A percentile compares a stretch with the other conserved stretches of the same genome.
Evolutionary conservation across 2,329 filamentous ascomycete species (phyloP).

Genomic region (Monosporascus sp.): DNA sequence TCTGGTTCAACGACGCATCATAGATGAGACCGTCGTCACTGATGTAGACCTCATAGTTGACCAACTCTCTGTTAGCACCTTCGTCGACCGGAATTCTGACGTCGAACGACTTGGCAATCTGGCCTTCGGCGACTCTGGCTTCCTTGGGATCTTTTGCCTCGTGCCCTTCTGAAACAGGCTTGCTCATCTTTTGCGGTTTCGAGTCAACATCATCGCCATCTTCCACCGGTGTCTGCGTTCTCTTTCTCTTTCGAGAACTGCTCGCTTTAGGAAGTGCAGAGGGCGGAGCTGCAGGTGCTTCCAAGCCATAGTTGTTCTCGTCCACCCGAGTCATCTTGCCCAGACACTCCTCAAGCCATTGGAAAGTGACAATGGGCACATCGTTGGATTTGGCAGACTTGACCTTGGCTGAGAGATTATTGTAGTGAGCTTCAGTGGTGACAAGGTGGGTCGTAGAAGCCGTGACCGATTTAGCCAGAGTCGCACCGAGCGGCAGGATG

Average conservation of each 20-base stretch:
- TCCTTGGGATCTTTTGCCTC: constrained; percentile 9
- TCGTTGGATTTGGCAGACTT: constrained; percentile 38
- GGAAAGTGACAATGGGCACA: constrained; percentile 50
- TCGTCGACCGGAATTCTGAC: constrained; percentile 47
- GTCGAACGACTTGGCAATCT: constrained; percentile 41
- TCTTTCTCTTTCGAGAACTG: constrained; percentile 17
- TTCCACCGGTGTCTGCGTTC: constrained; percentile 12
- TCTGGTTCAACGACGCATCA: constrained; percentile 75
- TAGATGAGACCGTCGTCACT: constrained; percentile 62
- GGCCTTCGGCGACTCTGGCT: constrained; percentile 31
- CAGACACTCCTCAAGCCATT: constrained; percentile 59
- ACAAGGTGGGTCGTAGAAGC: constrained; percentile 51
- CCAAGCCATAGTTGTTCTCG: constrained; percentile 26
- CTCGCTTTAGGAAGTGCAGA: constrained; percentile 7
- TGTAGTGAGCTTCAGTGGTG: constrained; percentile 46
- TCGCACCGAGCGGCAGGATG: constrained; percentile 44
- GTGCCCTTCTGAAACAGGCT: constrained; percentile 19
- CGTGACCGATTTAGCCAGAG: constrained; percentile 40
- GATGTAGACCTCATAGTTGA: constrained; percentile 54
- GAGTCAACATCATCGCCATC: constrained; percentile 18
- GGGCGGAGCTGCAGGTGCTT: constrained; percentile 4
- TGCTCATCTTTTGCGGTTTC: constrained; percentile 27
- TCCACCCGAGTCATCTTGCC: constrained; percentile 31
- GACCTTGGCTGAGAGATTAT: constrained; percentile 46
- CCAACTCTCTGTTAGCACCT: constrained; percentile 26